A percentile compares a stretch with the other conserved stretches of the same genome.
These are phyloP conservation scores for Pseudogymnoascus sp. DNA, from an alignment of 2,329 filamentous ascomycete species.

Conservation along the genomic window DNA sequence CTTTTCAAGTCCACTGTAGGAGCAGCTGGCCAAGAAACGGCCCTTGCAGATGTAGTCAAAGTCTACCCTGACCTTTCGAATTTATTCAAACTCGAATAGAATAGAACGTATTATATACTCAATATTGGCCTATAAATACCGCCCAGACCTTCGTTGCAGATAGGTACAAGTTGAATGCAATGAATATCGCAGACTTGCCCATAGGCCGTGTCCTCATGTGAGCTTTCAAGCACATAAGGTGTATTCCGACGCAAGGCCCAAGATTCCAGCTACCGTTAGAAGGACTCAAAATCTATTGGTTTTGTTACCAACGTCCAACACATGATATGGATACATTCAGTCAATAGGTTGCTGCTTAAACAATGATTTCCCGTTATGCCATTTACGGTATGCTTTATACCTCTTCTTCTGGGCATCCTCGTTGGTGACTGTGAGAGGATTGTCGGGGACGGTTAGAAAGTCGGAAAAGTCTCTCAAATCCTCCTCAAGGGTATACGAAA, in stretches of 20 bases:
- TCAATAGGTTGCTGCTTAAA: constrained; percentile 79
- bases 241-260: not conserved
- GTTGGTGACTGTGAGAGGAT: constrained; percentile 78
- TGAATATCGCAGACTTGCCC: not conserved
- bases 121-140: not conserved
- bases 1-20: constrained; percentile 20
- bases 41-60: not conserved
- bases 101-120: not conserved
- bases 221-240: not conserved
- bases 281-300: not conserved
- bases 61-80: not conserved
- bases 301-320: not conserved
- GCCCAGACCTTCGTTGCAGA: not conserved
- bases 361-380: constrained; percentile 87
- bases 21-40: not conserved
- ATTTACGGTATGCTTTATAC: constrained; percentile 94
- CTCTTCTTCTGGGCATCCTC: constrained; percentile 87
- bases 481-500: constrained; percentile 43
- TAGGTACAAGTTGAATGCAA: not conserved
- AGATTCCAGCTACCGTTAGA: not conserved
- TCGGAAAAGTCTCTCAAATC: constrained; percentile 69
- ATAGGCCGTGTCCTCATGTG: not conserved
- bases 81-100: not conserved
- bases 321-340: constrained; percentile 14
- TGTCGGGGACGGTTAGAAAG: constrained; percentile 68